phyloP scores from a whole-genome alignment of 1,139 yeast genomes.

The Blastobotrys buckinghamii region DNA sequence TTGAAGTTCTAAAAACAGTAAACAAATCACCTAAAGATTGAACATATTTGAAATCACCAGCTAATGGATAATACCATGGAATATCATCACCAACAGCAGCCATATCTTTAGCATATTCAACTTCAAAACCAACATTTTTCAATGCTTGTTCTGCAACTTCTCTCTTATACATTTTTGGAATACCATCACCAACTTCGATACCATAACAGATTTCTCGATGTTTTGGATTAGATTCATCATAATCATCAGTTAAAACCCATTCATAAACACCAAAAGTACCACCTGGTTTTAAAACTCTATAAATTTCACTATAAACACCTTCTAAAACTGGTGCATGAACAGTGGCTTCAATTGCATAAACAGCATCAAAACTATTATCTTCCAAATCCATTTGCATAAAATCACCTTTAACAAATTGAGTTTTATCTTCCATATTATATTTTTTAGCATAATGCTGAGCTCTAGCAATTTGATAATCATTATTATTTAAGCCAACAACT shows the following conservation, averaged over 20 bases:
- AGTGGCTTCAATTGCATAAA: conserved; percentile 97
- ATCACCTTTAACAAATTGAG: conserved; percentile 91
- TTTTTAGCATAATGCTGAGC: conserved; percentile 76
- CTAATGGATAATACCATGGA: conserved; percentile 97
- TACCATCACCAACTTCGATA: conserved; percentile 97
- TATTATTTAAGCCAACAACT: conserved; percentile 89
- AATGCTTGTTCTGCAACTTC: conserved; percentile 87
- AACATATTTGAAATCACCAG: conserved; percentile 87
- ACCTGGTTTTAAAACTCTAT: conserved; percentile 94
- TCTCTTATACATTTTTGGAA: conserved; percentile 89
- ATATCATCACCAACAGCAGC: conserved; percentile 78
- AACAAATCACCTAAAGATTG: conserved; percentile 73
- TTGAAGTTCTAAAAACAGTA: conserved; percentile 86
- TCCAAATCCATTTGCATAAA: conserved; percentile 99
- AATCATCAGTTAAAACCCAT: conserved; percentile 97
- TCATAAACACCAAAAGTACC: conserved; percentile 97
- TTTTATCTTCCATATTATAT: conserved; percentile 61
- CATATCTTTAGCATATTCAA: conserved; percentile 69
- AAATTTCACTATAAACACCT: conserved; percentile 94
- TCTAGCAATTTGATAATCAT: conserved; percentile 90
- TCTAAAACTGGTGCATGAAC: conserved; percentile 96
- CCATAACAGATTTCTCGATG: conserved; percentile 96
- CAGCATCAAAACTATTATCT: conserved; percentile 87
- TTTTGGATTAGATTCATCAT: conserved; percentile 79
- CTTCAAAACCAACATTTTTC: conserved; percentile 79